Evolutionary conservation across 2,329 filamentous ascomycete genomes (phyloP).

Genomic region (Penicillium paneum): DNA sequence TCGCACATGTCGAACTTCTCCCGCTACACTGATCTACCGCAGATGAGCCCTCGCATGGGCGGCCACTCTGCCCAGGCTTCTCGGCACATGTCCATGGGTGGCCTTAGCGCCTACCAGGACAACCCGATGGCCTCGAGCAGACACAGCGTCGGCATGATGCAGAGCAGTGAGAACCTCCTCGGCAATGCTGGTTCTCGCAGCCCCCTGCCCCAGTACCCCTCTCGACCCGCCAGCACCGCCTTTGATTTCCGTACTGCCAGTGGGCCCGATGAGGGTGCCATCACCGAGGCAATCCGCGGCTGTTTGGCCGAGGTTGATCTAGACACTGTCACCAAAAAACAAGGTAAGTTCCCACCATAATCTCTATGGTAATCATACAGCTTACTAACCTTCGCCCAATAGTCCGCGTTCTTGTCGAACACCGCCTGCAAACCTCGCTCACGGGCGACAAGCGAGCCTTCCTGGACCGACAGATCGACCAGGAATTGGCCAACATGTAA

Average conservation of each 20-base stretch:
- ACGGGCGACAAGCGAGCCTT: constrained; percentile 81
- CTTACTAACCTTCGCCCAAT: constrained; percentile 3
- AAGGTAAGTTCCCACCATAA: constrained; percentile 50
- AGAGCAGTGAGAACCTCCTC: constrained; percentile 46
- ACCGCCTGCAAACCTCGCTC: constrained; percentile 85
- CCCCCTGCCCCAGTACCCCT: constrained; percentile 48
- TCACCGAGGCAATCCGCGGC: constrained; percentile 77
- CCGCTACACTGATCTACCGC: constrained; percentile 61
- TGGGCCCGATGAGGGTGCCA: constrained; percentile 74
- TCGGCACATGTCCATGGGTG: constrained; percentile 60
- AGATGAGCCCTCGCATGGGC: constrained; percentile 25
- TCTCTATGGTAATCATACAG: background rate
- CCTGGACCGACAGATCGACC: constrained; percentile 89
- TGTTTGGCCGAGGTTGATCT: constrained; percentile 87
- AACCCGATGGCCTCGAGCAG: constrained; percentile 35
- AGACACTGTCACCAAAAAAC: constrained; percentile 98
- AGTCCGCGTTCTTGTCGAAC: constrained; percentile 84
- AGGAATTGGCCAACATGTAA: constrained; percentile 90
- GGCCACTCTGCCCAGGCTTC: constrained; percentile 32
- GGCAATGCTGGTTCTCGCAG: constrained; percentile 44
- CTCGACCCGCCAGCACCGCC: constrained; percentile 52
- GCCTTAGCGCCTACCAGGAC: constrained; percentile 49
- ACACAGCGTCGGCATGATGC: constrained; percentile 44
- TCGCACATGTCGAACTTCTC: constrained; percentile 69
- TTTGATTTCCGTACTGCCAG: constrained; percentile 56